Conservation (phyloP, 2,329 filamentous ascomycete species). For the Cladosporium phlei region DNA sequence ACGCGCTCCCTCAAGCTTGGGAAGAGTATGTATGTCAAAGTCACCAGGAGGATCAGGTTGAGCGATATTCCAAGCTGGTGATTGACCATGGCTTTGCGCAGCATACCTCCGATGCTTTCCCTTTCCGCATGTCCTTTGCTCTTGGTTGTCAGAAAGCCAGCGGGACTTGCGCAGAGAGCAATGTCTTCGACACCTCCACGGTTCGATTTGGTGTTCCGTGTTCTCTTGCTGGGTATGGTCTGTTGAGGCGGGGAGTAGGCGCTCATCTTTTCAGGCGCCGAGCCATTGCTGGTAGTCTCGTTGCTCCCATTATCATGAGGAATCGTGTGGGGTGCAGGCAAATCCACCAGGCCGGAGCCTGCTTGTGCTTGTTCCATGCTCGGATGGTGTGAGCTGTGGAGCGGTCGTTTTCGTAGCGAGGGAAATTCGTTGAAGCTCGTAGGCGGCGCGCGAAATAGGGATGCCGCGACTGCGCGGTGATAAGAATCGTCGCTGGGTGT, state of each 20-base stretch:
- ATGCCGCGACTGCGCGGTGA: background rate
- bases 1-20: constrained; percentile 74
- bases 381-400: background rate
- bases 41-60: constrained; percentile 77
- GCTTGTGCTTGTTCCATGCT: constrained; percentile 13
- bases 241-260: background rate
- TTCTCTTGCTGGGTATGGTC: background rate
- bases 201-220: background rate
- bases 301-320: background rate
- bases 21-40: constrained; percentile 76
- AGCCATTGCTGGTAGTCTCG: constrained; percentile 1
- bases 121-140: constrained; percentile 19
- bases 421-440: no score
- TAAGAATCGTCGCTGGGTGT: background rate
- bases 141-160: constrained; percentile 1
- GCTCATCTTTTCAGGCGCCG: background rate
- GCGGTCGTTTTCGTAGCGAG: no score
- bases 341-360: constrained; percentile 9
- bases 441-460: no score
- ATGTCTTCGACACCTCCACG: constrained; percentile 18
- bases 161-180: constrained; percentile 24
- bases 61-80: constrained; percentile 63
- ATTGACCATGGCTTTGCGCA: constrained; percentile 35
- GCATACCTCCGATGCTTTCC: constrained; percentile 30
- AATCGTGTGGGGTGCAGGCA: background rate